Base-by-base conservation (phyloP, 805 yeast genomes). In the Cyberlindnera japonica region DNA sequence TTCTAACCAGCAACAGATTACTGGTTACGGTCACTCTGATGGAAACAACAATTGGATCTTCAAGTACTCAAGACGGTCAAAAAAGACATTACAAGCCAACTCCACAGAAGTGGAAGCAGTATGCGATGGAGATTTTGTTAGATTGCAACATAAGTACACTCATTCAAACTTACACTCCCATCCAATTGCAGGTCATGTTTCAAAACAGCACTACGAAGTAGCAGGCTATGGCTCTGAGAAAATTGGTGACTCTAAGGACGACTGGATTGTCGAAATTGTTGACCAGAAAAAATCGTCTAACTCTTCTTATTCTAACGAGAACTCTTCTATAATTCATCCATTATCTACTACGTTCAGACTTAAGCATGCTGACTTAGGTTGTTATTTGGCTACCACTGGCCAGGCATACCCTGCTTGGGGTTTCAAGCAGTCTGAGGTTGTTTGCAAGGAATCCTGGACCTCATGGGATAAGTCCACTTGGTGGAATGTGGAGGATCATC, bases 21-120 rank as follows among this genome's bases (percentile, higher is more conserved):
- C 99, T 20, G 86, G 93, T 6, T 93, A 93, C 61, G 86, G 90
- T 15, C 88, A 80, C 63, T 87, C 87, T 59, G 98, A 93, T 61
- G 65, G 72, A 38, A 91, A 93, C 64, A 93, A 91, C 61, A 77
- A 83, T 40, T 90, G 96, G 84, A 55, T 72, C 21, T 68, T 88
- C 51, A 82, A 83, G 51, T 72, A 81, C 55, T 72, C 70, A 21
- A 71, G 84, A 60, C 72, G 65, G 7, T 42, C 52, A 14, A 57
- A 32, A 9, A 29, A 36, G 16, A 37, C 33, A 4, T 31, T 47
- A 21, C 37, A 40, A 0, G 34, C 33, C 12, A 36, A 40, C 16
- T 11, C 37, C 6, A 26, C 34, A 3, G 42, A 38, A 9, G 21
- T 48, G 30, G 65, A 88, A 17, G 65, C 30, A 27, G 30, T 27